Percentiles rank a stretch among this genome's conserved stretches.
Evolutionary conservation across 306 rosid species (phyloP).

Genomic region (Castanea crenata): DNA sequence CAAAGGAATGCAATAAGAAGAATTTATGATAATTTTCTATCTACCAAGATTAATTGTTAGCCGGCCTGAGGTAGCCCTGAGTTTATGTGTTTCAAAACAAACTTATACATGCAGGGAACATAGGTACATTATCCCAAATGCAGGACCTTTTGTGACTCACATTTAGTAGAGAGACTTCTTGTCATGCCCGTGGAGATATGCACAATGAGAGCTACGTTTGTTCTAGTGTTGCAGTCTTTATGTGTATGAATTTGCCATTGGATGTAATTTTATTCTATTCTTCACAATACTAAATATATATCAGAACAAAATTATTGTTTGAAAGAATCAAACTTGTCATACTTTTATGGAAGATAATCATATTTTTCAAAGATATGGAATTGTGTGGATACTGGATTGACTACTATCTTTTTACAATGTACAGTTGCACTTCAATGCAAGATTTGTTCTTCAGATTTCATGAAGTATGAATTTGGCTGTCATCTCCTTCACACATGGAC

Average conservation of each 20-base stretch:
- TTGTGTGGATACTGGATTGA: neutral
- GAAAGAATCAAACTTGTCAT: neutral
- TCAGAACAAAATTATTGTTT: neutral
- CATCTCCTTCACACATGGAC: constrained; percentile 24
- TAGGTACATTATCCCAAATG: too few relatives aligned
- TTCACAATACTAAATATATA: neutral
- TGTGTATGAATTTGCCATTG: neutral
- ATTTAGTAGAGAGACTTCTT: neutral
- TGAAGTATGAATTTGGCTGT: constrained; percentile 31
- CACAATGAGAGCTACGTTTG: neutral
- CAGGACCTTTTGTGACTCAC: neutral
- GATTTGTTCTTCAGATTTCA: neutral
- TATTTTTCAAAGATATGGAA: neutral
- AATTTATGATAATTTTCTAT: neutral
- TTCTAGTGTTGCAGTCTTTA: neutral
- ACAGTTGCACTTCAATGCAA: constrained; percentile 6
- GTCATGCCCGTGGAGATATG: neutral
- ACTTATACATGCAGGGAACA: too few relatives aligned
- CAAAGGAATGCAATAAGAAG: neutral
- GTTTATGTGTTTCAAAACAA: too few relatives aligned
- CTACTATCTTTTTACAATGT: neutral
- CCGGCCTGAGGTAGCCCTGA: too few relatives aligned
- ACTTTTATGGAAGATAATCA: neutral
- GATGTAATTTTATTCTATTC: neutral
- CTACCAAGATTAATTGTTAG: too few relatives aligned